Percentiles rank a stretch among this genome's conserved stretches.
phyloP scores from a whole-genome alignment of 257 asterid genomes.

The Voacanga thouarsii region DNA sequence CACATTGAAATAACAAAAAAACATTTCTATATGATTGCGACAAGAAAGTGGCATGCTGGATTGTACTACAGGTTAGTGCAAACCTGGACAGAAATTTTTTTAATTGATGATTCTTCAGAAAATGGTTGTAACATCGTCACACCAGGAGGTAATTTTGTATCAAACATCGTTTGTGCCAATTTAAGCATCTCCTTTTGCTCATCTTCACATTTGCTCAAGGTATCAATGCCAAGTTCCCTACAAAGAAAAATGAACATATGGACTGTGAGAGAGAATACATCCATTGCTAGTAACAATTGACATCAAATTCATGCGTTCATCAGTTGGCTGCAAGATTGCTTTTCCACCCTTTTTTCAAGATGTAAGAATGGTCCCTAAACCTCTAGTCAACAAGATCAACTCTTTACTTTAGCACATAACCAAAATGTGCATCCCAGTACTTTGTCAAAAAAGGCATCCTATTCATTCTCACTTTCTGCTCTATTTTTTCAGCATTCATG shows the following conservation, averaged over 20 bases:
- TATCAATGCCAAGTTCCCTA: conserved; percentile 91
- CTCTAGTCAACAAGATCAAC: neutral
- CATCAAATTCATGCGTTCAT: neutral
- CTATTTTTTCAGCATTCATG: neutral
- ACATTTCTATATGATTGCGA: neutral
- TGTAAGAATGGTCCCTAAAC: neutral
- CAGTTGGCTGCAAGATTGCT: neutral
- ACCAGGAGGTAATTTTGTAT: conserved; percentile 94
- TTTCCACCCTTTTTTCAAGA: conserved; percentile 2
- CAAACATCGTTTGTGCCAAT: conserved; percentile 89
- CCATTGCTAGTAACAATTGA: neutral
- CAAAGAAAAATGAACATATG: conserved; percentile 4
- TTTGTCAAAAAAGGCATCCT: neutral
- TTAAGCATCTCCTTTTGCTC: conserved; percentile 73
- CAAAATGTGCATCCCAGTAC: neutral
- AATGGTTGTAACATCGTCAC: conserved; percentile 89
- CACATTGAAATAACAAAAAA: neutral
- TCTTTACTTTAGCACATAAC: neutral
- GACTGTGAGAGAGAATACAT: neutral
- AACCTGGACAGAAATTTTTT: conserved; percentile 82
- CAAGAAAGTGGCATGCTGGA: neutral
- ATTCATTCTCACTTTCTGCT: neutral
- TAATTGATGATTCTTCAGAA: conserved; percentile 83
- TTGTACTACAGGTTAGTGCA: conserved; percentile 5
- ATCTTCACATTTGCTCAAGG: conserved; percentile 59